These are phyloP conservation scores for Kurtzmaniella cleridarum DNA, from an alignment of 805 yeast species.

Conservation along the genomic window DNA sequence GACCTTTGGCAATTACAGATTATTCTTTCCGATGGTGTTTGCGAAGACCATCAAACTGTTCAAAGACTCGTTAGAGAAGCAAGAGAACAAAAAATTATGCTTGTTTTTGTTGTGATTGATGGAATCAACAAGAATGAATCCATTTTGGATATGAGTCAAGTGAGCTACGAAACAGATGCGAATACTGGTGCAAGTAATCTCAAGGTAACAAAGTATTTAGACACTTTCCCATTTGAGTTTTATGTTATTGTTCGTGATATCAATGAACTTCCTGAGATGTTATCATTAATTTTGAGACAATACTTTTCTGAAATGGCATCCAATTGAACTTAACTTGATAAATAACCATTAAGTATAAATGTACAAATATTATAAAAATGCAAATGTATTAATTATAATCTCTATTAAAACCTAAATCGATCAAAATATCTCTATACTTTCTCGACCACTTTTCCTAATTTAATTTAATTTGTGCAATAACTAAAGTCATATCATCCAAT, in stretches of 20 bases:
- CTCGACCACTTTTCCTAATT: slow-evolving; percentile 8
- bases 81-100: slow-evolving; percentile 86
- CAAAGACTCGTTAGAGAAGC: slow-evolving; percentile 85
- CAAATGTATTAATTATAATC: not conserved
- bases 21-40: slow-evolving; percentile 92
- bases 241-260: slow-evolving; percentile 91
- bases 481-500: slow-evolving; percentile 49
- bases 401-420: not conserved
- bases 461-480: slow-evolving; percentile 38
- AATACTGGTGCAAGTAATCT: slow-evolving; percentile 64
- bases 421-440: not conserved
- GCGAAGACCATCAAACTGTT: slow-evolving; percentile 87
- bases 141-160: slow-evolving; percentile 92
- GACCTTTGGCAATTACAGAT: slow-evolving; percentile 94
- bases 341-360: too few species aligned
- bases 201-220: slow-evolving; percentile 79
- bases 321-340: too few species aligned
- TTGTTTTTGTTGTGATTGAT: slow-evolving; percentile 91
- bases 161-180: slow-evolving; percentile 64
- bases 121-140: slow-evolving; percentile 82
- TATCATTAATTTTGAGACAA: slow-evolving; percentile 84
- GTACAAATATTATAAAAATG: too few species aligned
- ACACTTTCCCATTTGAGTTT: slow-evolving; percentile 93
- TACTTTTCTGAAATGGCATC: slow-evolving; percentile 66
- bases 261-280: slow-evolving; percentile 85